These are phyloP conservation scores for Talaromyces nanjingensis DNA, from an alignment of 495 filamentous ascomycete genomes.

Conservation along the genomic window DNA sequence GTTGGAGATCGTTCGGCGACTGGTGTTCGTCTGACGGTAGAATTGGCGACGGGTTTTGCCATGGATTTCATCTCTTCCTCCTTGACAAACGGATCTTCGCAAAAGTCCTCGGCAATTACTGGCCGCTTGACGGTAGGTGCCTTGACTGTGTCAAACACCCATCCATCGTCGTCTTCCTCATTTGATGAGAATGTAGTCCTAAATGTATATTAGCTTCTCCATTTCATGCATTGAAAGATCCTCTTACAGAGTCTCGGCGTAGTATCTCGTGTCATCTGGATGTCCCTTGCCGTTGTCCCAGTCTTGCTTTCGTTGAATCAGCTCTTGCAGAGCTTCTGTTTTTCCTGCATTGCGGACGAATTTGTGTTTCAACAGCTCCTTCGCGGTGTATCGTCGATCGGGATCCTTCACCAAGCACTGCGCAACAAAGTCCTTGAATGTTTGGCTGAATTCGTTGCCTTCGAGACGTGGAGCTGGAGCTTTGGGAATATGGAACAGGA, in stretches of 20 bases:
- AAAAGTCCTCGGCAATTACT: conserved; percentile 28
- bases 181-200: conserved; percentile 60
- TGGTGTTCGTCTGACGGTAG: conserved; percentile 49
- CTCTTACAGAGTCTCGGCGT: conserved; percentile 76
- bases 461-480: conserved; percentile 78
- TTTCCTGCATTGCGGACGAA: conserved; percentile 84
- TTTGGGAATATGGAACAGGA: conserved; percentile 95
- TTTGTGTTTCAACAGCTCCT: conserved; percentile 81
- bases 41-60: conserved; percentile 35
- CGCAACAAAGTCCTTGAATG: conserved; percentile 89
- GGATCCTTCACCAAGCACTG: conserved; percentile 88
- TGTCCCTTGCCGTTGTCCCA: conserved; percentile 61
- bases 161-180: conserved; percentile 69
- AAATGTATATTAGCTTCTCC: not conserved
- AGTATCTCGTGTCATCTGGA: conserved; percentile 63
- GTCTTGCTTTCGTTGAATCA: conserved; percentile 77
- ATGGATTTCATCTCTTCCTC: conserved; percentile 36
- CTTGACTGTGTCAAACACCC: conserved; percentile 98
- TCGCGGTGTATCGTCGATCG: conserved; percentile 74
- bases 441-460: conserved; percentile 73
- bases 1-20: conserved; percentile 38
- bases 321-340: conserved; percentile 74
- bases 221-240: not conserved
- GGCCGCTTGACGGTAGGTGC: conserved; percentile 44
- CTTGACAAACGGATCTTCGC: conserved; percentile 29